These are phyloP conservation scores for Didymella lethalis DNA, from an alignment of 2,329 filamentous ascomycete species.

Conservation along the genomic window DNA sequence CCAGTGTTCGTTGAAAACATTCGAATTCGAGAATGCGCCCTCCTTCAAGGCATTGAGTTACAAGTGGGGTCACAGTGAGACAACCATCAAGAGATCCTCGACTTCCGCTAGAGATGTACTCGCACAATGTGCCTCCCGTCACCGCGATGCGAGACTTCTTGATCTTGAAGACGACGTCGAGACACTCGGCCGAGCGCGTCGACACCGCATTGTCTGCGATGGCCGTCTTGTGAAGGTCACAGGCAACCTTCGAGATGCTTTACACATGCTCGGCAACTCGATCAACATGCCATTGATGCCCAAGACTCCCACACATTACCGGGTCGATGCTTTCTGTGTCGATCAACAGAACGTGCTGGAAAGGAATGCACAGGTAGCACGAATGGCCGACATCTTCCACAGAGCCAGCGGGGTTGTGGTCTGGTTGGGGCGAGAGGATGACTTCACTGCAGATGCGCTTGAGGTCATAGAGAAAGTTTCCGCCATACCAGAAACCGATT, in stretches of 20 bases:
- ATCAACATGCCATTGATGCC: not conserved
- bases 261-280: not conserved
- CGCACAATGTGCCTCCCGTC: not conserved
- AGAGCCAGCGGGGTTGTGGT: conserved; percentile 37
- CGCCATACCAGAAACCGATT: conserved; percentile 24
- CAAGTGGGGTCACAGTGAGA: not conserved
- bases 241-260: not conserved
- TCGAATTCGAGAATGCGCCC: not conserved
- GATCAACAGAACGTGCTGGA: conserved; percentile 31
- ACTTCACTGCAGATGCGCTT: conserved; percentile 34
- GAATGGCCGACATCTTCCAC: conserved; percentile 42
- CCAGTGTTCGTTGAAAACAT: not conserved
- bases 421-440: conserved; percentile 44
- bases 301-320: not conserved
- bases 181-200: not conserved
- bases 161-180: not conserved
- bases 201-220: not conserved
- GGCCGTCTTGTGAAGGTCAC: not conserved
- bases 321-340: not conserved
- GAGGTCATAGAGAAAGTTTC: conserved; percentile 29
- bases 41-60: not conserved
- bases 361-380: conserved; percentile 32
- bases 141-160: not conserved
- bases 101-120: not conserved
- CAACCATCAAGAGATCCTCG: not conserved